Percentiles rank a stretch among this genome's conserved stretches.
Conservation (phyloP, 176 grass and related monocot genomes). For the Oryza glumipatula region DNA sequence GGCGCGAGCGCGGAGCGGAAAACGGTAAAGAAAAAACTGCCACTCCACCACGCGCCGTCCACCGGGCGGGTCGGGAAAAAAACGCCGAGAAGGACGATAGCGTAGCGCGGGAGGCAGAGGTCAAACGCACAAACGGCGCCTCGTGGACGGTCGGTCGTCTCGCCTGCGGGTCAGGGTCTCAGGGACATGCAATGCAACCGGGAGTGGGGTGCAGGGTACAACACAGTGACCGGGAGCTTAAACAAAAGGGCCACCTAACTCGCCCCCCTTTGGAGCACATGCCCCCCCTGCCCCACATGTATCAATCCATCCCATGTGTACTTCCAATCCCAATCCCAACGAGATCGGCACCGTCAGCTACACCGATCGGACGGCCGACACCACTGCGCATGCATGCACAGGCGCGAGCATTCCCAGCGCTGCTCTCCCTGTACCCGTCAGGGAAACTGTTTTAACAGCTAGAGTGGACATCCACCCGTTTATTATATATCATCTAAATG, state of each 20-base stretch:
- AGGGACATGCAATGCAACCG: background rate
- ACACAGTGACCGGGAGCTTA: background rate
- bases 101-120: background rate
- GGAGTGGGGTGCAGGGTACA: background rate
- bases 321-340: background rate
- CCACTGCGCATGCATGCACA: background rate
- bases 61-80: too few relatives aligned
- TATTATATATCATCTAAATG: too few relatives aligned
- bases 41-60: too few relatives aligned
- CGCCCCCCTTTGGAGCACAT: constrained; percentile 35
- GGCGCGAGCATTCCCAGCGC: background rate
- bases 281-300: constrained; percentile 27
- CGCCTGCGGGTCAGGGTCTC: background rate
- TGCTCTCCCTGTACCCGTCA: background rate
- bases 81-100: background rate
- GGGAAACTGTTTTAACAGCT: too few relatives aligned
- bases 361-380: background rate
- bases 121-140: background rate
- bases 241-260: constrained; percentile 27
- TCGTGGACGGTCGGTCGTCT: background rate
- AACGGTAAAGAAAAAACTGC: background rate
- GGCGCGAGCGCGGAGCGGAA: too few relatives aligned
- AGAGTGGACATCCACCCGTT: too few relatives aligned
- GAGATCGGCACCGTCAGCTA: background rate
- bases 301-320: constrained; percentile 19